Evolutionary conservation across 805 yeast species (phyloP).

Genomic region (Geotrichum ghanense): DNA sequence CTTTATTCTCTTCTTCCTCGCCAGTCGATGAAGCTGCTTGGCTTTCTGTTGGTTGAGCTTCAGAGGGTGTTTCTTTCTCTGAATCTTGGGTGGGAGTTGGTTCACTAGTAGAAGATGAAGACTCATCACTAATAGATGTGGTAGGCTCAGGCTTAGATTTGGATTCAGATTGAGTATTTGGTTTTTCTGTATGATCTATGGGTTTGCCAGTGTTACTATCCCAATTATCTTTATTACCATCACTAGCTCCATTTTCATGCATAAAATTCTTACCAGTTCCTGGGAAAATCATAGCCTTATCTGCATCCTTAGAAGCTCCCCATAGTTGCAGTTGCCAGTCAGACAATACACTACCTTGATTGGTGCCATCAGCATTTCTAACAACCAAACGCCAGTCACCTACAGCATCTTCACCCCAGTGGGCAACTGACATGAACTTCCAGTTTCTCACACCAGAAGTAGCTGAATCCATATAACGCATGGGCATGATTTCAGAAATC

Average conservation of each 20-base stretch:
- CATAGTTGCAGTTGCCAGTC: slow-evolving; percentile 72
- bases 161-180: slow-evolving; percentile 8
- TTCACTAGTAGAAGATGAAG: slow-evolving; percentile 6
- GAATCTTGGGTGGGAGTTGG: background rate
- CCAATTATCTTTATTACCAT: slow-evolving; percentile 25
- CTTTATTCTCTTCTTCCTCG: slow-evolving; percentile 8
- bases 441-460: slow-evolving; percentile 58
- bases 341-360: slow-evolving; percentile 28
- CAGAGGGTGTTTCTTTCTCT: slow-evolving; percentile 1
- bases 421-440: slow-evolving; percentile 97
- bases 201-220: slow-evolving; percentile 8
- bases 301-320: slow-evolving; percentile 65
- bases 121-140: slow-evolving; percentile 9
- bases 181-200: slow-evolving; percentile 5
- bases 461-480: slow-evolving; percentile 48
- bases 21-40: slow-evolving; percentile 5
- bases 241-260: slow-evolving; percentile 15
- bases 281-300: slow-evolving; percentile 47
- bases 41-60: slow-evolving; percentile 1
- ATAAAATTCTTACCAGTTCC: slow-evolving; percentile 30
- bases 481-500: slow-evolving; percentile 59
- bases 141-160: slow-evolving; percentile 9
- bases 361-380: slow-evolving; percentile 26
- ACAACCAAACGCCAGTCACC: slow-evolving; percentile 82
- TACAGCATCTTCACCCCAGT: slow-evolving; percentile 78